Evolutionary conservation across 2,329 filamentous ascomycete species (phyloP), one percentile per base, ranked within the genome.

Genomic region (Fonsecaea nubica): DNA sequence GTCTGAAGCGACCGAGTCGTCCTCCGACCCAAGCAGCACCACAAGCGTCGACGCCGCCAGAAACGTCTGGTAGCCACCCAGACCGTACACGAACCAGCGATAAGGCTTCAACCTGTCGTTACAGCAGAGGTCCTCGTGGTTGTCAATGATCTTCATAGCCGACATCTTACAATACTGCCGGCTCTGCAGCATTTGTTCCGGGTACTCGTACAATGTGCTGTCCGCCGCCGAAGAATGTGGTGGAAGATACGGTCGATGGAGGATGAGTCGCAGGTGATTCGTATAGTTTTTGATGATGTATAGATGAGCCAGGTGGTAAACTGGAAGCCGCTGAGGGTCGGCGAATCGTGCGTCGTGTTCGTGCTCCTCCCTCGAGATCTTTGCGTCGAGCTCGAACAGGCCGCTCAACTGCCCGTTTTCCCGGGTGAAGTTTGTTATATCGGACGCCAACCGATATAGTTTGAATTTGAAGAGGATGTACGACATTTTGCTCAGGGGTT

Each of bases 11-110:
- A 54, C 42, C 15, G 30, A 10, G 9, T 57, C 53, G 18, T 57
- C 30, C 2, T 50, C 65, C 73, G 21, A 77, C 73, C 0, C 75
- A 18, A 67, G 58, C 13, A 67, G 56, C 15, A 61, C 61, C 15
- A 61, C 72, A 1, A 79, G 64, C 5, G 77, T 74, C 0, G 79
- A 74, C 5, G 78, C 77, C 1, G 77, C 78, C 53, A 80, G 78
- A 64, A 80, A 80, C 0, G 79, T 77, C 45, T 80, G 77, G 65
- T 80, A 80, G 60, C 77, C 78, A 5, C 77, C 78, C 2, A 78
- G 67, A 2, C 77, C 77, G 33, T 76, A 75, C 32, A 75, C 78
- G 62, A 79, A 80, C 79, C 79, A 80, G 66, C 74, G 77, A 63
- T 79, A 80, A 1, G 76, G 75, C 4, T 73, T 70, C 52, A 78